These are phyloP conservation scores for Magnaporthiopsis poae DNA, from an alignment of 2,329 filamentous ascomycete species.

Conservation along the genomic window DNA sequence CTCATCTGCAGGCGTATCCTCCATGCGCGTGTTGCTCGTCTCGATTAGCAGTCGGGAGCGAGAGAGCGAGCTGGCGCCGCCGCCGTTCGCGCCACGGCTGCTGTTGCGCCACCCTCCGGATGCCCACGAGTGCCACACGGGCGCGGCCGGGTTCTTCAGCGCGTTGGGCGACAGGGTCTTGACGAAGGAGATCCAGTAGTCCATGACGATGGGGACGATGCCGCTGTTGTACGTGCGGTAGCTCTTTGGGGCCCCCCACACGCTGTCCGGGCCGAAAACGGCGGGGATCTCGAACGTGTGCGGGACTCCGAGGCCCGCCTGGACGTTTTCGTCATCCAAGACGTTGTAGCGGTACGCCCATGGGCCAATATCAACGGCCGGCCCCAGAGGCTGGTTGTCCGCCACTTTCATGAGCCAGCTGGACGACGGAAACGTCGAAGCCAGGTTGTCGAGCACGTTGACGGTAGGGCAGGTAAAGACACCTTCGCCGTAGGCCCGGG, in stretches of 20 bases:
- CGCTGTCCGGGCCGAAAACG: slow-evolving; percentile 36
- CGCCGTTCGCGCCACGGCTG: slow-evolving; percentile 18
- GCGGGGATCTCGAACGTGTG: slow-evolving; percentile 39
- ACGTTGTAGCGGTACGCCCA: slow-evolving; percentile 45
- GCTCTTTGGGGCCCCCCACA: slow-evolving; percentile 23
- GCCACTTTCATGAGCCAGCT: neutral
- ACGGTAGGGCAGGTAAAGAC: slow-evolving; percentile 35
- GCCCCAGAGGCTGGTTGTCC: slow-evolving; percentile 8
- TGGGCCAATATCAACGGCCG: neutral
- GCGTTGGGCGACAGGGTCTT: slow-evolving; percentile 34
- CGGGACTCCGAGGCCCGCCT: slow-evolving; percentile 34
- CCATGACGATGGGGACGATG: slow-evolving; percentile 37
- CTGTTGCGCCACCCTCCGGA: slow-evolving; percentile 23
- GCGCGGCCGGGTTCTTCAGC: slow-evolving; percentile 23
- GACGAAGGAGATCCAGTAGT: slow-evolving; percentile 42
- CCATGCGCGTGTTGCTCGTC: slow-evolving; percentile 30
- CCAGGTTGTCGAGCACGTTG: slow-evolving; percentile 28
- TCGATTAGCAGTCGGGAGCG: slow-evolving; percentile 30
- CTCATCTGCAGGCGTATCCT: slow-evolving; percentile 25
- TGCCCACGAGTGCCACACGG: slow-evolving; percentile 32
- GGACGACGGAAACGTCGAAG: neutral
- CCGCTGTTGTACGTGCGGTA: slow-evolving; percentile 35
- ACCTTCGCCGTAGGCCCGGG: slow-evolving; percentile 34
- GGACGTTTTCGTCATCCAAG: slow-evolving; percentile 25
- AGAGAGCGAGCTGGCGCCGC: slow-evolving; percentile 14